A percentile compares a stretch with the other conserved stretches of the same genome.
These are phyloP conservation scores for Cytospora leucostoma DNA, from an alignment of 2,329 filamentous ascomycete species.

Conservation along the genomic window DNA sequence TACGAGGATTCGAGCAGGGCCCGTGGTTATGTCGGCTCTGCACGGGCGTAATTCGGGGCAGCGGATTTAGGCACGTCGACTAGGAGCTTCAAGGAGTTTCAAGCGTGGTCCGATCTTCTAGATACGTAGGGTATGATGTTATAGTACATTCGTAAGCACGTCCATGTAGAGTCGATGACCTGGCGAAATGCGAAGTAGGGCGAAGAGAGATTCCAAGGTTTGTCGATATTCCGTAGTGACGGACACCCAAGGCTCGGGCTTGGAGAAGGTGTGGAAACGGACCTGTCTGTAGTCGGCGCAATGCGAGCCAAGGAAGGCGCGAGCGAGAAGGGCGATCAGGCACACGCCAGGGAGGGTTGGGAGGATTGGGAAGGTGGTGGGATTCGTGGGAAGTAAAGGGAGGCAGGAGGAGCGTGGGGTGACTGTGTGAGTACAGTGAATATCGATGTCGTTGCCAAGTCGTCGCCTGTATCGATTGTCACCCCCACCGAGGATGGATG, in stretches of 20 bases:
- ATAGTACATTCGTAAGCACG: background rate
- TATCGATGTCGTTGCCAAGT: constrained; percentile 21
- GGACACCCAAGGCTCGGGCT: background rate
- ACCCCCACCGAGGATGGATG: constrained; percentile 13
- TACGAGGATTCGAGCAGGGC: constrained; percentile 2
- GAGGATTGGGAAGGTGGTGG: background rate
- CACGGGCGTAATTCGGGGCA: constrained; percentile 17
- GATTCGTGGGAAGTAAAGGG: background rate
- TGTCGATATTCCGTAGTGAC: background rate
- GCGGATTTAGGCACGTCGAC: constrained; percentile 8
- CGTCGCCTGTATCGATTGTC: background rate
- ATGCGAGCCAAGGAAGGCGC: constrained; percentile 1
- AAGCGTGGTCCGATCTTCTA: background rate
- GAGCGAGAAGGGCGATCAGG: background rate
- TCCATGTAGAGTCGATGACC: background rate
- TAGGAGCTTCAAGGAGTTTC: constrained; percentile 7
- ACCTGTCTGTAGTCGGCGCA: background rate
- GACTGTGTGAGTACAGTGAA: constrained; percentile 3
- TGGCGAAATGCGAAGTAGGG: constrained; percentile 7
- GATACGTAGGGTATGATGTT: background rate
- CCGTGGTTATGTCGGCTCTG: constrained; percentile 19
- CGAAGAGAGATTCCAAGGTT: background rate
- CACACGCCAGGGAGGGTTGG: background rate
- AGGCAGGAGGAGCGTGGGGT: constrained; percentile 5
- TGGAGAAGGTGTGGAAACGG: background rate